A percentile compares a stretch with the other conserved stretches of the same genome.
Evolutionary conservation across 2,329 filamentous ascomycete genomes (phyloP).

Genomic region (Fusarium sp.): DNA sequence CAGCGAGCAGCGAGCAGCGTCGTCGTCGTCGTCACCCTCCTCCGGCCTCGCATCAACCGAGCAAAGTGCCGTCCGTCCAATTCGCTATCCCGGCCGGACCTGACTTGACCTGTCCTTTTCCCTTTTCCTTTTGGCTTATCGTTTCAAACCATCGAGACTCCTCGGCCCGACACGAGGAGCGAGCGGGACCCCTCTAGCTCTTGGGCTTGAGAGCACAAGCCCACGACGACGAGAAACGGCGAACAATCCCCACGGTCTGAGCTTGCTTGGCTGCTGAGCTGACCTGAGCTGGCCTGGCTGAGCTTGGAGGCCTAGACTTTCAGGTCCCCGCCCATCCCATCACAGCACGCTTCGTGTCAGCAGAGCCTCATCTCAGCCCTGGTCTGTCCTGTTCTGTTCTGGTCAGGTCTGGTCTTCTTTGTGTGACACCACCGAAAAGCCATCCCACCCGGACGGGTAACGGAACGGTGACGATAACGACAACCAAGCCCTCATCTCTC

Average conservation of each 20-base stretch:
- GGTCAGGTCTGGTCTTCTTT: background rate
- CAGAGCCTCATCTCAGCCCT: conserved; percentile 10
- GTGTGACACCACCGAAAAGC: conserved; percentile 7
- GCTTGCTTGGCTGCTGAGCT: background rate
- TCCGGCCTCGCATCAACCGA: conserved; percentile 6
- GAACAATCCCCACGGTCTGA: background rate
- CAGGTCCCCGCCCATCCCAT: conserved; percentile 26
- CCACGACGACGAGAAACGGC: conserved; percentile 9
- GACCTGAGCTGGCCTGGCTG: background rate
- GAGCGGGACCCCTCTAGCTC: conserved; percentile 21
- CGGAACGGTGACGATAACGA: conserved; percentile 8
- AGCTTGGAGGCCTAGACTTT: conserved; percentile 26
- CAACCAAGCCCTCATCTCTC: background rate
- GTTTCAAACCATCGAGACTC: conserved; percentile 22
- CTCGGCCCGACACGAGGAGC: conserved; percentile 33
- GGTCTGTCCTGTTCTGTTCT: background rate
- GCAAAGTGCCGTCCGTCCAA: conserved; percentile 6
- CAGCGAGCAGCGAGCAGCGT: background rate
- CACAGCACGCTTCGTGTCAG: conserved; percentile 7
- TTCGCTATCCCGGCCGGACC: conserved; percentile 4
- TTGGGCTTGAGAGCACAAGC: conserved; percentile 16
- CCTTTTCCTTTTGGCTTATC: background rate
- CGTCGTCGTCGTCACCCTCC: background rate
- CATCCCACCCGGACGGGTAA: conserved; percentile 11
- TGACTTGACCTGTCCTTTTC: conserved; percentile 3